phyloP scores from a whole-genome alignment of 164 flowering plant genomes.

The Houttuynia cordata region DNA sequence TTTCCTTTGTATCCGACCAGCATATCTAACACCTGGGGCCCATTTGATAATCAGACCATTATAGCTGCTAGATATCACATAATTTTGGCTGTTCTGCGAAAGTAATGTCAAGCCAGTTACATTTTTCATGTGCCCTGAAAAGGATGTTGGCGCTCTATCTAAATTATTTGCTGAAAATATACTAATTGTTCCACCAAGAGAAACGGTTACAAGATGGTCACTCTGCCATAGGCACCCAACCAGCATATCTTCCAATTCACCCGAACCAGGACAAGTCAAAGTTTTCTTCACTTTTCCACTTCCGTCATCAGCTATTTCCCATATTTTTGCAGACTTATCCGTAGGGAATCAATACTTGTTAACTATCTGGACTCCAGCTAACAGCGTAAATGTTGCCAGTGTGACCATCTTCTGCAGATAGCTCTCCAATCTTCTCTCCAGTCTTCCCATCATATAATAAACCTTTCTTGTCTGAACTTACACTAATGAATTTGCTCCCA shows the following conservation, averaged over 20 bases:
- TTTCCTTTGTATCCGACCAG: constrained; percentile 69
- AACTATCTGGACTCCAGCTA: no score
- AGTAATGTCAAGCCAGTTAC: constrained; percentile 51
- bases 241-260: no score
- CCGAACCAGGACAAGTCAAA: no score
- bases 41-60: no score
- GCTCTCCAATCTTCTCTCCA: constrained; percentile 73
- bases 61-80: constrained; percentile 75
- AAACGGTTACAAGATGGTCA: constrained; percentile 73
- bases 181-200: constrained; percentile 82
- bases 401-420: constrained; percentile 78
- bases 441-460: constrained; percentile 79
- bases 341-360: no score
- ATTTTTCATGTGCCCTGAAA: constrained; percentile 92
- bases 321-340: no score
- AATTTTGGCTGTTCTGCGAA: constrained; percentile 31
- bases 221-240: constrained; percentile 98
- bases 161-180: constrained; percentile 76
- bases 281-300: no score
- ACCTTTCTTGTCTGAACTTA: constrained; percentile 84
- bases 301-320: no score
- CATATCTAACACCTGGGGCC: constrained; percentile 71
- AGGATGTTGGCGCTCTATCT: constrained; percentile 47
- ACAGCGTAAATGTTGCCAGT: constrained; percentile 92
- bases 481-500: no score